Conservation (phyloP, 169 alveolate species). For the Plasmodium falciparum region DNA sequence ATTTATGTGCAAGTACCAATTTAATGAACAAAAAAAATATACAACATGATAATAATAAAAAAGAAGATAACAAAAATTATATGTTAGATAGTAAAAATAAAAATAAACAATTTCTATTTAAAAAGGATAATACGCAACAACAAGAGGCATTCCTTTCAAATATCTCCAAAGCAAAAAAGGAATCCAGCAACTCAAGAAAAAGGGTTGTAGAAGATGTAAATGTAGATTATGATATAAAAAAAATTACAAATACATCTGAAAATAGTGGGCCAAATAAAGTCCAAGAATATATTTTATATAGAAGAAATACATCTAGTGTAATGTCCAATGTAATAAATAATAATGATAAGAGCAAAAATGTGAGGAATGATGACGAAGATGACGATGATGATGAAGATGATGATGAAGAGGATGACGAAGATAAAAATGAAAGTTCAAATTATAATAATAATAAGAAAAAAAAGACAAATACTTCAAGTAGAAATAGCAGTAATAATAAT, state of each 20-base stretch:
- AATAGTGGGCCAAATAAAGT: constrained; percentile 46
- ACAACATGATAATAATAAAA: not conserved
- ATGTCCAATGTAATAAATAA: not conserved
- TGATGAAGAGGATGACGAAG: not conserved
- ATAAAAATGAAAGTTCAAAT: too few relatives aligned
- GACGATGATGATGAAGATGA: not conserved
- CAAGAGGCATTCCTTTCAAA: not conserved
- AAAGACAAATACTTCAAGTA: too few relatives aligned
- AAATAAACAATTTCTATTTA: not conserved
- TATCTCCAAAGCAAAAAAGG: not conserved
- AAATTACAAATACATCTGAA: constrained; percentile 45
- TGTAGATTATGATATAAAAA: constrained; percentile 64
- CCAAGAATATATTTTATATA: constrained; percentile 52
- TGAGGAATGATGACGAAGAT: not conserved
- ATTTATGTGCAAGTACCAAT: constrained; percentile 24
- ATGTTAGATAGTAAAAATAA: not conserved
- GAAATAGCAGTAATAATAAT: not conserved
- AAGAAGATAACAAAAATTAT: not conserved
- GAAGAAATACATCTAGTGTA: constrained; percentile 29
- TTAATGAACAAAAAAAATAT: constrained; percentile 23
- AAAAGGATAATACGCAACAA: not conserved
- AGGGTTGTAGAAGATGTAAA: not conserved
- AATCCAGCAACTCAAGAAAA: not conserved
- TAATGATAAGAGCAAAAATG: not conserved
- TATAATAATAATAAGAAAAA: too few relatives aligned